These are phyloP conservation scores for Populus simonii DNA, from an alignment of 345 rosid species.

Conservation along the genomic window DNA sequence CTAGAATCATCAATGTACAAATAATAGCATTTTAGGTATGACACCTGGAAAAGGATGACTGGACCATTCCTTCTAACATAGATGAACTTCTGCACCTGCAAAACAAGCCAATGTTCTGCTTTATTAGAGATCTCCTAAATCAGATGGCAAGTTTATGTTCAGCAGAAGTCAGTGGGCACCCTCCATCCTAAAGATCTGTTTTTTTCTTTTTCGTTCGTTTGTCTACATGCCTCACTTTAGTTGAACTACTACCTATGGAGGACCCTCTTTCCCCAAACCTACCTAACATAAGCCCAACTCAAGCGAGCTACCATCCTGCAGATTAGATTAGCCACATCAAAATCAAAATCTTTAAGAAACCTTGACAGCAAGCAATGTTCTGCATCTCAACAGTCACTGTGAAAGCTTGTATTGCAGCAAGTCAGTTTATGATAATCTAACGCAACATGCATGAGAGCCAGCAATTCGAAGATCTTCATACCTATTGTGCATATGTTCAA, in stretches of 20 bases:
- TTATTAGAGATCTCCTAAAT: not conserved
- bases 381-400: not conserved
- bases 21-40: constrained; percentile 17
- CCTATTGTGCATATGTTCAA: not conserved
- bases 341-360: not conserved
- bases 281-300: not conserved
- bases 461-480: not conserved
- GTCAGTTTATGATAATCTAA: not conserved
- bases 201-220: too few relatives aligned
- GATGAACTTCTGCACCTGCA: constrained; percentile 29
- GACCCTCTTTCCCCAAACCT: not conserved
- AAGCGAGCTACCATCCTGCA: not conserved
- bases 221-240: not conserved
- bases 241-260: not conserved
- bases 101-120: not conserved
- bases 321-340: not conserved
- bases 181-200: too few relatives aligned
- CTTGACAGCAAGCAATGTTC: not conserved
- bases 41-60: constrained; percentile 8
- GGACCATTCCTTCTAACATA: constrained; percentile 4
- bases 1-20: constrained; percentile 32
- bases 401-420: not conserved
- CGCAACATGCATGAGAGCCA: not conserved
- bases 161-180: too few relatives aligned
- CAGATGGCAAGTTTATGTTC: not conserved